Evolutionary conservation across 495 filamentous ascomycete genomes (phyloP).

Genomic region (Pseudotulostoma volvatum): DNA sequence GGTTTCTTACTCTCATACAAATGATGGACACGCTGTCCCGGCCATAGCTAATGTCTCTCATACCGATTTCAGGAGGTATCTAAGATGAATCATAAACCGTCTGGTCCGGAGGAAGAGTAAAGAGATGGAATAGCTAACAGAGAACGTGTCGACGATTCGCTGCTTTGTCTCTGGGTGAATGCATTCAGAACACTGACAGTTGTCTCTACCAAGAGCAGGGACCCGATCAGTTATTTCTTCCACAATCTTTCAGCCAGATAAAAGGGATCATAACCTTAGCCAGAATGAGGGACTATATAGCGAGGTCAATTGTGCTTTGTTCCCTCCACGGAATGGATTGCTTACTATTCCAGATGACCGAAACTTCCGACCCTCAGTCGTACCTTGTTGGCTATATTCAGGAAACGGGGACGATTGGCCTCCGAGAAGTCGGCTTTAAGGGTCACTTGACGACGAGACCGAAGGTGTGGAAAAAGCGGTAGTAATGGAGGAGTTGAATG

Average conservation of each 20-base stretch:
- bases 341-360: too few relatives aligned
- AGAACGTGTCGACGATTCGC: slow-evolving; percentile 54
- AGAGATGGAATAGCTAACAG: slow-evolving; percentile 31
- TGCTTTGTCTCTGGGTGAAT: slow-evolving; percentile 66
- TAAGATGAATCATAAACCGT: slow-evolving; percentile 5
- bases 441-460: too few relatives aligned
- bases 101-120: too few relatives aligned
- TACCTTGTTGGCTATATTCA: too few relatives aligned
- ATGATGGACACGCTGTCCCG: slow-evolving; percentile 1
- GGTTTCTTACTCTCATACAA: slow-evolving; percentile 14
- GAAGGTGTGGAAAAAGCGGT: too few relatives aligned
- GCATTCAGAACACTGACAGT: slow-evolving; percentile 61
- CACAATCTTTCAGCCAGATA: background rate
- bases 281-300: slow-evolving; percentile 3
- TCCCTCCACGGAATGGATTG: too few relatives aligned
- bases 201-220: slow-evolving; percentile 38
- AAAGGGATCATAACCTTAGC: slow-evolving; percentile 1
- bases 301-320: too few relatives aligned
- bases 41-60: slow-evolving; percentile 14
- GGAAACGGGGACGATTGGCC: too few relatives aligned
- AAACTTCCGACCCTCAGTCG: too few relatives aligned
- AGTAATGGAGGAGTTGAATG: too few relatives aligned
- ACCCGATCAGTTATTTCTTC: background rate
- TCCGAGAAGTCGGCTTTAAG: too few relatives aligned
- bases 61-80: slow-evolving; percentile 39